Evolutionary conservation across 1,284 basidiomycete genomes (phyloP), one percentile per base, ranked within the genome.

Genomic region (Trametes hirsuta): DNA sequence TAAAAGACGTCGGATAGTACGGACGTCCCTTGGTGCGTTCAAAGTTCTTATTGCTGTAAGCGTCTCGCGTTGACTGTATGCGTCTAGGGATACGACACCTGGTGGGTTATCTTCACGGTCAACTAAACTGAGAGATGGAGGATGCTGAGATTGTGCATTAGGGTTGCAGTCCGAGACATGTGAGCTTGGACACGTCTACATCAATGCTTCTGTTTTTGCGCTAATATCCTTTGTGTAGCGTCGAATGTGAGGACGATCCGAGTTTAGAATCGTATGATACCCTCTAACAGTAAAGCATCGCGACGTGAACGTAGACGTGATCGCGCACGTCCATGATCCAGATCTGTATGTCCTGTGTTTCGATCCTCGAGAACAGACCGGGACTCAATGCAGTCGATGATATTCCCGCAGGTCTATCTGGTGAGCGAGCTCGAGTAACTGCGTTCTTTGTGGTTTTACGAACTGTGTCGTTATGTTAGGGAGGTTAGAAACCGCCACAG

Each of bases 401-500:
- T 24, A 22, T 14, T 1, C 56, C 57, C 74, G 42, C 64, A 86
- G 84, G 59, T 89, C 87, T 12, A 91, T 91, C 67, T 91, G 90
- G 90, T 88, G 75, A 75, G 85, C 78, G 40, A 63, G 65, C 57
- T 40, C 24, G 39, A 18, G 34, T 39, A 40, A 47, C 21, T 15
- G 47, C 40, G 3, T 34, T 15, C 40, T 15, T 25, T 47, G 51
- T 14, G 9, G 42, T 41, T 41, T 5, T 42, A 11, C 24, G 34
- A 49, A 54, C 24, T 12, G 8, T 1, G 44, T 21, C 6, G n/a
- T 30, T 22, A 18, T 12, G 3, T 4, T 67, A 93, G 92, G 93
- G 93, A 95, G 76, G 93, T 95, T 12, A 81, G 94, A 59, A 88
- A 89, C 60, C 84, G 86, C 70, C 84, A 90, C 72, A 85, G 91